Evolutionary conservation across 2,329 filamentous ascomycete species (phyloP).

Genomic region (Lizonia empirigonia): DNA sequence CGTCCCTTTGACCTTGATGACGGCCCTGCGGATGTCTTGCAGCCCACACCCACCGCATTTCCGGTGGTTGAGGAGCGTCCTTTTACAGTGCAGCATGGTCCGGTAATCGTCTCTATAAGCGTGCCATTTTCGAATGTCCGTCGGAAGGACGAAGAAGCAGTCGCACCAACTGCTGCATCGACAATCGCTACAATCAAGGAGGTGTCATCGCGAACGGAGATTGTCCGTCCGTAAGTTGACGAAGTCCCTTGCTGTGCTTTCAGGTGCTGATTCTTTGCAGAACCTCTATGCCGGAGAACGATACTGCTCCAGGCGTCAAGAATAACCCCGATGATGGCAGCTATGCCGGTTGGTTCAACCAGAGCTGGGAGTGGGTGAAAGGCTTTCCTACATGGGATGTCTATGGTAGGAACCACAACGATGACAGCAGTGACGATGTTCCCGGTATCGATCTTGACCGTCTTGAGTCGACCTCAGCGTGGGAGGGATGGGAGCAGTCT

Average conservation of each 20-base stretch:
- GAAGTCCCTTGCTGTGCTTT: neutral
- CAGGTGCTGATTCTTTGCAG: neutral
- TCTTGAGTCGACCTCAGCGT: no score
- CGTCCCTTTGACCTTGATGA: no score
- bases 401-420: no score
- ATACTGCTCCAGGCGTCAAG: neutral
- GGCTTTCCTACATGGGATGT: no score
- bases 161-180: neutral
- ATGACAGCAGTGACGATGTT: neutral
- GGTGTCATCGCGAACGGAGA: neutral
- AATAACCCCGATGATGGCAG: neutral
- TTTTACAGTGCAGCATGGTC: neutral
- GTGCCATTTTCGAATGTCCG: neutral
- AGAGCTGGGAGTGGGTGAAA: no score
- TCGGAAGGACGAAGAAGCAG: neutral
- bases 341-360: neutral
- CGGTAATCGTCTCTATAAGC: neutral
- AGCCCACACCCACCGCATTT: no score
- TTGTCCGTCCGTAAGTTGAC: neutral
- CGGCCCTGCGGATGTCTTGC: no score
- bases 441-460: neutral
- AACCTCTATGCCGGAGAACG: neutral
- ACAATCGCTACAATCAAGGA: neutral
- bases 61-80: neutral
- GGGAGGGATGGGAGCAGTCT: neutral